phyloP scores from a whole-genome alignment of 345 rosid genomes.

The Adansonia digitata region DNA sequence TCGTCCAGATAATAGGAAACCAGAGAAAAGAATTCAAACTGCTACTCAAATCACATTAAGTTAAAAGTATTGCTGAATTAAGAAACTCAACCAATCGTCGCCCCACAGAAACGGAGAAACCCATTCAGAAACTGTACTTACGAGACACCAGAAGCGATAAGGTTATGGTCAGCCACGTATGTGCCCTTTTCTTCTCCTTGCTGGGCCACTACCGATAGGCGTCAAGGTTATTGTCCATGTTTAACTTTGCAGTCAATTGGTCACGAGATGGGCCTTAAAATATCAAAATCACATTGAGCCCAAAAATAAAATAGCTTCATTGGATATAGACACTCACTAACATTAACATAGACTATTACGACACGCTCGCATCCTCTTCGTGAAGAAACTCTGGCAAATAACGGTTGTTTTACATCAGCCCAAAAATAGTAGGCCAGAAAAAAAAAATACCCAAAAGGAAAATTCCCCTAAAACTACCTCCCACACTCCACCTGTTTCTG shows the following conservation, averaged over 20 bases:
- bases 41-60: background rate
- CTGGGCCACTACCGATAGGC: background rate
- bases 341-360: too few species aligned
- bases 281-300: background rate
- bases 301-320: background rate
- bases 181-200: background rate
- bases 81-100: background rate
- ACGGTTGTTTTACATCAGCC: background rate
- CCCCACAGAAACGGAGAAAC: background rate
- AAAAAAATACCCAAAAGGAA: background rate
- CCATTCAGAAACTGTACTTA: background rate
- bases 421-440: too few species aligned
- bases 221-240: background rate
- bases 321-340: too few species aligned
- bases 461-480: background rate
- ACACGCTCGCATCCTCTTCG: too few species aligned
- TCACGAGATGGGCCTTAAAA: background rate
- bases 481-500: background rate
- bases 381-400: too few species aligned
- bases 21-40: background rate
- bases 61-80: background rate
- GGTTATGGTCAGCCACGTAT: background rate
- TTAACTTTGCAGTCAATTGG: background rate
- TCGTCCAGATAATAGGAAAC: background rate
- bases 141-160: slow-evolving; percentile 12